phyloP scores from a whole-genome alignment of 345 rosid genomes.

The Eucalyptus paniculata region DNA sequence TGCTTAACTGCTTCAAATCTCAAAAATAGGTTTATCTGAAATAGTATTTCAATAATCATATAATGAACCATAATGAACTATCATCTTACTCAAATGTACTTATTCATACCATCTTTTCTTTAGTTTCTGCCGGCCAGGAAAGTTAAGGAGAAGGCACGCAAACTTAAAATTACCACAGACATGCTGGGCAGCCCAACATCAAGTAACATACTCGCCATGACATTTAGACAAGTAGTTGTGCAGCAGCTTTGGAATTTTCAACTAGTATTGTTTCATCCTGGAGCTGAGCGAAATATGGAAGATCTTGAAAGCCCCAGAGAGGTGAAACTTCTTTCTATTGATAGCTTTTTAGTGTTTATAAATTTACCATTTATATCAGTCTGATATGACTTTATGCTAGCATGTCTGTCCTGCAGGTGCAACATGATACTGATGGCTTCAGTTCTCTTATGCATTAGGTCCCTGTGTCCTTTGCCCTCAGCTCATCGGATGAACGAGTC shows the following conservation, averaged over 20 bases:
- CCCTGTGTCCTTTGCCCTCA: constrained; percentile 39
- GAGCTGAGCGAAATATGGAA: constrained; percentile 56
- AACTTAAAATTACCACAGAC: constrained; percentile 33
- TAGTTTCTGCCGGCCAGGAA: constrained; percentile 85
- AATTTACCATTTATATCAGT: not conserved
- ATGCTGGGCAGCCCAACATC: constrained; percentile 26
- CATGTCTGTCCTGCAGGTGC: constrained; percentile 30
- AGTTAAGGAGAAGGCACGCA: constrained; percentile 62
- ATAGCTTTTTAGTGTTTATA: not conserved
- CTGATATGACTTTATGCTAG: constrained; percentile 16
- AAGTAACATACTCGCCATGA: constrained; percentile 71
- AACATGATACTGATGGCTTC: constrained; percentile 39
- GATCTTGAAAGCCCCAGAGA: constrained; percentile 61
- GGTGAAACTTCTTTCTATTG: constrained; percentile 27
- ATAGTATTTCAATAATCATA: not conserved
- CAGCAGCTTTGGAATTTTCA: constrained; percentile 73
- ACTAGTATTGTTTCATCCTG: constrained; percentile 55
- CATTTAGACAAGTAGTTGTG: constrained; percentile 78
- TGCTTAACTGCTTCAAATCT: not conserved
- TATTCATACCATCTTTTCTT: not conserved
- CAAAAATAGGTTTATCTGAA: not conserved
- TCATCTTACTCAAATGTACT: not conserved
- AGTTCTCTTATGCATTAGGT: constrained; percentile 66
- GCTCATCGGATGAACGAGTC: constrained; percentile 48
- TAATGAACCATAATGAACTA: too few relatives aligned